Base-by-base conservation (phyloP, 306 rosid genomes). In the Heteromeles arbutifolia region DNA sequence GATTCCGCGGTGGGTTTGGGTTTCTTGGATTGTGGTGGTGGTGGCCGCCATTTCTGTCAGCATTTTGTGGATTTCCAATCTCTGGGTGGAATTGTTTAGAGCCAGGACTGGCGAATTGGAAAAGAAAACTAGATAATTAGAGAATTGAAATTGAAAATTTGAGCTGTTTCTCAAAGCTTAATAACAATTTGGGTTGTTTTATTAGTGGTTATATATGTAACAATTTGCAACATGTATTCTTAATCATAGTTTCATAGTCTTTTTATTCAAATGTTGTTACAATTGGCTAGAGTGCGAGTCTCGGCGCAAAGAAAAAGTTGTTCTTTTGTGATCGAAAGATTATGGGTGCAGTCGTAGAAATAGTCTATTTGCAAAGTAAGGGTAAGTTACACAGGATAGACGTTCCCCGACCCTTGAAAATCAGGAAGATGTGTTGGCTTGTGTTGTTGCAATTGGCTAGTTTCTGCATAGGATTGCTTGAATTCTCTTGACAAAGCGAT, bases 1-100 rank as follows among this genome's bases (percentile, higher is more conserved):
- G 76, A 84, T 95, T 54, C 96, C 99, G 0, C 32, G 28, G 28
- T 95, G 98, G 99, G 81, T 86, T 54, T 95, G 99, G 97, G 75
- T 81, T 45, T 92, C 99, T 31, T 95, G 98, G 99, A 86, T 87
- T 10, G 81, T 63, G 28, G 99, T 95, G 21, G 91, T 95, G 12
- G 5, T 83, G 1, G 11, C 61, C 12, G 99, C 99, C 1, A 90
- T 92, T 73, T 90, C 89, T 56, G 97, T 87, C 17, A 95, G 98
- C 50, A 86, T 92, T 45, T 17, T 90, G 86, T 95, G 99, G 99
- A 82, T 95, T 82, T 78, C 61, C 0, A 89, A 93, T 83, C 93
- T 91, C 19, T 95, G 99, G 99, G 14, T 90, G 67, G 90, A 90
- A 57, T 70, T 90, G 19, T 85, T 57, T 19, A 81, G 78, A 58